Evolutionary conservation across 192 early-diverging fungal species (phyloP).

Genomic region (Phlyctochytrium arcticum): DNA sequence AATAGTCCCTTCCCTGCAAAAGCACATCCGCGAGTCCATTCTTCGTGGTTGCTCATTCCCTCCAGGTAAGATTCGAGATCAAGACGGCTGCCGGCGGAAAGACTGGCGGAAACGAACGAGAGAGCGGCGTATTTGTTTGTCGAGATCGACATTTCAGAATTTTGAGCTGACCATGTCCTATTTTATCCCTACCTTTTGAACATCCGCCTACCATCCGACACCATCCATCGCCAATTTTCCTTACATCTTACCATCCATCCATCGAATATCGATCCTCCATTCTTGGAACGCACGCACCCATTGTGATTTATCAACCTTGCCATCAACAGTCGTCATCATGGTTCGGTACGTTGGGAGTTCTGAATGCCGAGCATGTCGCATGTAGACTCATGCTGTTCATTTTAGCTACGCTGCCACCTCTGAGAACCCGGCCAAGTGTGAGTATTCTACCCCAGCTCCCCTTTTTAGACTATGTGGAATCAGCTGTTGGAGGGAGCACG

Average conservation of each 20-base stretch:
- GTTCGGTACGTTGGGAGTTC: background rate
- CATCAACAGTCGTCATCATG: background rate
- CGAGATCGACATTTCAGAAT: background rate
- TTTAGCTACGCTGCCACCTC: slow-evolving; percentile 21
- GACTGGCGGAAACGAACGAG: background rate
- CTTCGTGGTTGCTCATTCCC: slow-evolving; percentile 23
- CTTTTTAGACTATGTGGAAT: background rate
- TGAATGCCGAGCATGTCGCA: background rate
- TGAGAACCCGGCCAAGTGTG: slow-evolving; percentile 35
- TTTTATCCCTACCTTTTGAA: background rate
- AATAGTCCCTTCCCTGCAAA: slow-evolving; percentile 1
- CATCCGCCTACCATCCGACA: background rate
- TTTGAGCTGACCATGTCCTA: background rate
- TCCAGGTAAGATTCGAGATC: background rate
- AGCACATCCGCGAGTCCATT: slow-evolving; percentile 11
- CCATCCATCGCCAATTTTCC: background rate
- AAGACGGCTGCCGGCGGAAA: background rate
- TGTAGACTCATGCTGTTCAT: background rate
- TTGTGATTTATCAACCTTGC: background rate
- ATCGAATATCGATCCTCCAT: background rate
- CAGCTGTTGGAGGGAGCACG: background rate
- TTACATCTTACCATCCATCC: slow-evolving; percentile 11
- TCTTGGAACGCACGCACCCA: background rate
- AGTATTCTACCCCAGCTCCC: background rate
- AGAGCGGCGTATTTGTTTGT: background rate